These are phyloP conservation scores for Trematosphaeria pertusa DNA, from an alignment of 2,329 filamentous ascomycete species.

Conservation along the genomic window DNA sequence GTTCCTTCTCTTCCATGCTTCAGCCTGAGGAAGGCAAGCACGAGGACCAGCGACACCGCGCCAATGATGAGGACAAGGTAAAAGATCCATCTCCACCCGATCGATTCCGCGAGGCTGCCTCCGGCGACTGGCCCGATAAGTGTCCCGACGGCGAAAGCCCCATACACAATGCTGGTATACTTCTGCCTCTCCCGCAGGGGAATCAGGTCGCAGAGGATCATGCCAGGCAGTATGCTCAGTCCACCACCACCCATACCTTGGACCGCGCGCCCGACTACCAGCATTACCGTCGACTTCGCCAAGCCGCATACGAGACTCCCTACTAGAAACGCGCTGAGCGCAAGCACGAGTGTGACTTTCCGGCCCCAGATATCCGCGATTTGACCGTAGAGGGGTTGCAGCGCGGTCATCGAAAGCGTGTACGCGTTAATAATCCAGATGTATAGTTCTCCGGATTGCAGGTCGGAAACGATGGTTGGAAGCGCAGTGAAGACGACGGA, in stretches of 20 bases:
- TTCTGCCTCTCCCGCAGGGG: conserved; percentile 42
- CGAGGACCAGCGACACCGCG: conserved; percentile 20
- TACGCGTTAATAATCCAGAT: conserved; percentile 77
- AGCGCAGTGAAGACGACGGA: conserved; percentile 60
- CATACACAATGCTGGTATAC: neutral
- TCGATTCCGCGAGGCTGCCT: neutral
- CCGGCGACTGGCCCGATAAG: neutral
- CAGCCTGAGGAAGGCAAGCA: conserved; percentile 44
- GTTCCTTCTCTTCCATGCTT: conserved; percentile 20
- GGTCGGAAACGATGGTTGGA: conserved; percentile 65
- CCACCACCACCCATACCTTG: conserved; percentile 59
- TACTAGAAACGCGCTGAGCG: conserved; percentile 55
- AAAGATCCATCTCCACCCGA: conserved; percentile 58
- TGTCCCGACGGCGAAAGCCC: neutral
- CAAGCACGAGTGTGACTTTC: conserved; percentile 56
- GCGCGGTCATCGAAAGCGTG: conserved; percentile 69
- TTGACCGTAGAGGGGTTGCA: conserved; percentile 70
- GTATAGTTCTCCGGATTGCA: conserved; percentile 70
- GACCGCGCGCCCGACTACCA: conserved; percentile 59
- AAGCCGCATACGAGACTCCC: conserved; percentile 56
- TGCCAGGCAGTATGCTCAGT: conserved; percentile 49
- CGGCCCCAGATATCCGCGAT: conserved; percentile 61
- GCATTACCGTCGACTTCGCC: conserved; percentile 53
- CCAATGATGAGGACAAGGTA: conserved; percentile 35
- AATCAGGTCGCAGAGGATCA: conserved; percentile 57